Evolutionary conservation across 495 filamentous ascomycete genomes (phyloP).

Genomic region (Penicillium atrosanguineum): DNA sequence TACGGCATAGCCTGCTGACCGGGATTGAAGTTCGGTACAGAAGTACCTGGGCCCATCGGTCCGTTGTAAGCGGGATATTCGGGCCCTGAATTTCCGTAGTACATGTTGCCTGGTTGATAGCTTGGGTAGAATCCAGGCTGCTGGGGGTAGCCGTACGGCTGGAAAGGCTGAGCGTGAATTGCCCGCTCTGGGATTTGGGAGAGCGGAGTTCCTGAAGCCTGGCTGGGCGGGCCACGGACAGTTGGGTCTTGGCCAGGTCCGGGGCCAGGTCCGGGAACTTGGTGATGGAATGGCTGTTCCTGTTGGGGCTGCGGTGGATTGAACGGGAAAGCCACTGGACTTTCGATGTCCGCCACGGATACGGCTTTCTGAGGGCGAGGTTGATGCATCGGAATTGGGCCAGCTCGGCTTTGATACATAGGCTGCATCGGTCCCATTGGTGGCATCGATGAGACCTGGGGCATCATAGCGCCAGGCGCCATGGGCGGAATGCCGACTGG

Average conservation of each 20-base stretch:
- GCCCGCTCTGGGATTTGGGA: slow-evolving; percentile 94
- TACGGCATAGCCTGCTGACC: slow-evolving; percentile 44
- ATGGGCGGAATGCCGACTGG: slow-evolving; percentile 29
- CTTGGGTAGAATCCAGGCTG: slow-evolving; percentile 63
- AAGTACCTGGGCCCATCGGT: slow-evolving; percentile 50
- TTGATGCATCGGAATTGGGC: slow-evolving; percentile 86
- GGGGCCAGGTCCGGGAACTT: slow-evolving; percentile 70
- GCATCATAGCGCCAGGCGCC: slow-evolving; percentile 17
- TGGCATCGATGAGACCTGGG: slow-evolving; percentile 16
- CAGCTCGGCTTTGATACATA: slow-evolving; percentile 71
- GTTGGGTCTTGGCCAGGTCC: slow-evolving; percentile 57
- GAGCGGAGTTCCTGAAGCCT: slow-evolving; percentile 81
- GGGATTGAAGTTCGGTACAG: slow-evolving; percentile 54
- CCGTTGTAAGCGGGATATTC: slow-evolving; percentile 40
- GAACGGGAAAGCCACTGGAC: slow-evolving; percentile 67
- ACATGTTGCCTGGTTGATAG: slow-evolving; percentile 52
- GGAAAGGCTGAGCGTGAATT: slow-evolving; percentile 89
- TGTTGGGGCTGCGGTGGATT: slow-evolving; percentile 70
- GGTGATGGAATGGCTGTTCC: slow-evolving; percentile 87
- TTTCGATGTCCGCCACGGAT: slow-evolving; percentile 92
- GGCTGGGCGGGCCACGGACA: slow-evolving; percentile 66
- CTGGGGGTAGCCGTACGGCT: slow-evolving; percentile 66
- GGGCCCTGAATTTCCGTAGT: slow-evolving; percentile 47
- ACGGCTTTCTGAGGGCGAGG: slow-evolving; percentile 93
- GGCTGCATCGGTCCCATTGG: slow-evolving; percentile 56